Conservation (phyloP, 2,329 filamentous ascomycete genomes). For the Ilyonectria sp. region DNA sequence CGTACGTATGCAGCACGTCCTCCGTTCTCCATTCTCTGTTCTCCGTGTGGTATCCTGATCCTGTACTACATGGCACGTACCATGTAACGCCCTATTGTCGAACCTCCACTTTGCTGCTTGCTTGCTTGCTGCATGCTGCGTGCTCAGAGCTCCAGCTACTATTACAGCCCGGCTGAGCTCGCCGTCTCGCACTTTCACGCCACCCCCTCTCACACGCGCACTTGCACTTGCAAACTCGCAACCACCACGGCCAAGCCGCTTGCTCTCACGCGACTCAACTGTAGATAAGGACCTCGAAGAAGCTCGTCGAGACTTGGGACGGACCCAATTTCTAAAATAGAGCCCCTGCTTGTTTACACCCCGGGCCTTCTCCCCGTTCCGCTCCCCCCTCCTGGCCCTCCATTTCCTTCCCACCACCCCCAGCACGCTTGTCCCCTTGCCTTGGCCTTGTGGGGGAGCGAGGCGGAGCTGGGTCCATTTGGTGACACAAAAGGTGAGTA, state of each 20-base stretch:
- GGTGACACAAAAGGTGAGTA: slow-evolving; percentile 30
- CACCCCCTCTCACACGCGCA: not conserved
- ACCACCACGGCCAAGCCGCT: not conserved
- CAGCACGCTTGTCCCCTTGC: slow-evolving; percentile 7
- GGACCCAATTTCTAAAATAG: slow-evolving; percentile 27
- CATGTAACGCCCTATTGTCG: not conserved
- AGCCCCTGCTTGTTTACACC: slow-evolving; percentile 12
- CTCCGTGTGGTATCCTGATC: not conserved
- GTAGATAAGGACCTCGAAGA: slow-evolving; percentile 3
- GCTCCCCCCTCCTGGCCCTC: not conserved
- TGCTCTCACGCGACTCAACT: slow-evolving; percentile 3
- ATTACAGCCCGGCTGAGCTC: not conserved
- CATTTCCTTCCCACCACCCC: slow-evolving; percentile 1
- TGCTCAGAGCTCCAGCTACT: not conserved
- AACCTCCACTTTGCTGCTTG: no score
- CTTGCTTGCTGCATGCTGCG: no score
- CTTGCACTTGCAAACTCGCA: not conserved
- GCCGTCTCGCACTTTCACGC: not conserved
- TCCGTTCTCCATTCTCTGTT: no score
- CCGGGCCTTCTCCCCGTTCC: slow-evolving; percentile 3
- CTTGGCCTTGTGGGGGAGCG: slow-evolving; percentile 20
- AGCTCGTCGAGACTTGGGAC: not conserved
- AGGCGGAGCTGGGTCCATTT: slow-evolving; percentile 17
- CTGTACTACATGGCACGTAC: not conserved
- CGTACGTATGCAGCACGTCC: not conserved